phyloP scores from a whole-genome alignment of 257 asterid genomes.

The Paraleonurus japonicus region DNA sequence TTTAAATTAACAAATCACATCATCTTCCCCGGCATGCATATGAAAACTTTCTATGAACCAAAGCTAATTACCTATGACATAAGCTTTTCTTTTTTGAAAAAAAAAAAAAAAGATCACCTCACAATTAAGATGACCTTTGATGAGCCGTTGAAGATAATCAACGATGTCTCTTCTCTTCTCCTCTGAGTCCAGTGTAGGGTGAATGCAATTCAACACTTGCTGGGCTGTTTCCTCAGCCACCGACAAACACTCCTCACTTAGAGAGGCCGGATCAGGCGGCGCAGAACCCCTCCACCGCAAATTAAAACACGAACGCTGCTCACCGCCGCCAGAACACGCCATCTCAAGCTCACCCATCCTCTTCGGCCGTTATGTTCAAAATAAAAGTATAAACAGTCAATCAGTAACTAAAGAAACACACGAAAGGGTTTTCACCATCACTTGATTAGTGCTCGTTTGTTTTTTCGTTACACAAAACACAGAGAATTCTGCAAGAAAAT shows the following conservation, averaged over 20 bases:
- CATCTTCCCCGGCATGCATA: background rate
- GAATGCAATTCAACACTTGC: conserved; percentile 43
- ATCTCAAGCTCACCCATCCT: conserved; percentile 35
- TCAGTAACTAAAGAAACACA: background rate
- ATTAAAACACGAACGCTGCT: conserved; percentile 12
- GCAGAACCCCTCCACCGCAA: conserved; percentile 16
- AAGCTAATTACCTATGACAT: background rate
- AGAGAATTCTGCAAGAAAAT: conserved; percentile 18
- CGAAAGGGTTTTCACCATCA: background rate
- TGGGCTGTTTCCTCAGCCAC: conserved; percentile 46
- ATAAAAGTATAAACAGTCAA: background rate
- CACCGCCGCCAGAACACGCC: conserved; percentile 10
- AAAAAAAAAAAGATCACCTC: conserved; percentile 35
- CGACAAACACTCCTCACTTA: conserved; percentile 38
- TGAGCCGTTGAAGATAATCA: conserved; percentile 43
- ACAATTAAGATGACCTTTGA: conserved; percentile 34
- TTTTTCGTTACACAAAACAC: background rate
- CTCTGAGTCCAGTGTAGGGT: conserved; percentile 51
- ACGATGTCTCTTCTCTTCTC: conserved; percentile 46
- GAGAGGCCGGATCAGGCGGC: conserved; percentile 41
- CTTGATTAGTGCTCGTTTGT: background rate
- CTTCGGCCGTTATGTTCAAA: background rate
- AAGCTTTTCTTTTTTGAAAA: too few relatives aligned
- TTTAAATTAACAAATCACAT: conserved; percentile 1
- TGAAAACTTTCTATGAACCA: background rate